Evolutionary conservation across 192 early-diverging fungal species (phyloP).

Genomic region (Entomortierella parvispora): DNA sequence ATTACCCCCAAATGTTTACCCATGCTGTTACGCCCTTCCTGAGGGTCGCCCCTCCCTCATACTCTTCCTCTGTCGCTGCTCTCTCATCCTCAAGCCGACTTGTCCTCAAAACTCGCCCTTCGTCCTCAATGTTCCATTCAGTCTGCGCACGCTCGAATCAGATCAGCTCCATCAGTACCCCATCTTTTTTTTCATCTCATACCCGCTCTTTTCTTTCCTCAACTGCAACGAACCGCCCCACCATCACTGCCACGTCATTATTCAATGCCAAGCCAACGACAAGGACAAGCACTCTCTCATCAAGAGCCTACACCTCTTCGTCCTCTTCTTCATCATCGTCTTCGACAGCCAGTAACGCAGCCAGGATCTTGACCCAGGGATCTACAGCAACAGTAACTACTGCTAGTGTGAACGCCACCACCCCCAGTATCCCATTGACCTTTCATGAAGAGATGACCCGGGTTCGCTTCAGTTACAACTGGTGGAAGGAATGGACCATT

Average conservation of each 20-base stretch:
- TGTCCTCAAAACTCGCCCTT: no score
- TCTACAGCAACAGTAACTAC: not conserved
- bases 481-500: conserved; percentile 50
- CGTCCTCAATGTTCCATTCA: no score
- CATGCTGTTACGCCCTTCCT: no score
- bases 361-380: conserved; percentile 15
- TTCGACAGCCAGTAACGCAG: conserved; percentile 4
- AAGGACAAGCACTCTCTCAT: not conserved
- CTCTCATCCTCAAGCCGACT: no score
- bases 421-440: conserved; percentile 14
- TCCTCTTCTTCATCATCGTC: conserved; percentile 6
- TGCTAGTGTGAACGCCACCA: not conserved
- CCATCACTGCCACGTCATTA: not conserved
- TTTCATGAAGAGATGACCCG: conserved; percentile 51
- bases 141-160: not conserved
- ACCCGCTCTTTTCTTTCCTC: not conserved
- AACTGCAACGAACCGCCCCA: not conserved
- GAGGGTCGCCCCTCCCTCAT: no score
- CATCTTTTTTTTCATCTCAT: not conserved
- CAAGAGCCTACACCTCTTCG: not conserved
- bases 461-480: conserved; percentile 43
- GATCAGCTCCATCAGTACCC: not conserved
- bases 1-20: no score
- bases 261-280: conserved; percentile 3
- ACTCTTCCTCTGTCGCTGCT: no score